Conservation (phyloP, 2,329 filamentous ascomycete species). For the Diaporthe vexans region DNA sequence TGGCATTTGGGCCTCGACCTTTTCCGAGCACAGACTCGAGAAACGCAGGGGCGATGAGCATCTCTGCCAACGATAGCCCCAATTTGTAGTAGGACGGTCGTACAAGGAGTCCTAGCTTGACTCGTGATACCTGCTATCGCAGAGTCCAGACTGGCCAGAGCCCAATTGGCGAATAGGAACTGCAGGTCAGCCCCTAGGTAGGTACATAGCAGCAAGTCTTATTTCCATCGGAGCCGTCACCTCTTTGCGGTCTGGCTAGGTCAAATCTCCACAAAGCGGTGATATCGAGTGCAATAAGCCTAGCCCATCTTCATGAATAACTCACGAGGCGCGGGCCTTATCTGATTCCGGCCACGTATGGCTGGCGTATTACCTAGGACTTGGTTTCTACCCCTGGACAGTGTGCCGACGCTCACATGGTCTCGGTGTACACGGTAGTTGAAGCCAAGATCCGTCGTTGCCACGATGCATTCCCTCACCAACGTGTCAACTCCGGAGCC, state of each 20-base stretch:
- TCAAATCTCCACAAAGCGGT: background rate
- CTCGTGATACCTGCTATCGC: constrained; percentile 8
- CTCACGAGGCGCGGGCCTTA: background rate
- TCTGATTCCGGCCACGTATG: background rate
- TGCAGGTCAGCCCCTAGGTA: background rate
- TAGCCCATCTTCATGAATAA: background rate
- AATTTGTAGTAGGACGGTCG: background rate
- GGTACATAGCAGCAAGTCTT: background rate
- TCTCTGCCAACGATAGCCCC: background rate
- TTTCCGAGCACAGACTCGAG: constrained; percentile 3
- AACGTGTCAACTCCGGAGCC: background rate
- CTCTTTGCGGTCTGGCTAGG: background rate
- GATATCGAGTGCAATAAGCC: background rate
- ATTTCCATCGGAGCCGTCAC: background rate
- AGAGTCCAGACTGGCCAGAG: background rate
- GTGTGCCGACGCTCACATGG: background rate
- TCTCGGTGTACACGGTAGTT: background rate
- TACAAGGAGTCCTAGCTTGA: background rate
- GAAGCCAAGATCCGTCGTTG: background rate
- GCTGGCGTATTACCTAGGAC: background rate
- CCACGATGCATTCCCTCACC: background rate
- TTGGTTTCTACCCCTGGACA: background rate
- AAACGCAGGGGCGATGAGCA: background rate
- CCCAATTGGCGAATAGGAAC: background rate
- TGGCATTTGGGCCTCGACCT: background rate